Evolutionary conservation across 2,329 filamentous ascomycete species (phyloP), one percentile per base, ranked within the genome.

Genomic region (Cladophialophora psammophila): DNA sequence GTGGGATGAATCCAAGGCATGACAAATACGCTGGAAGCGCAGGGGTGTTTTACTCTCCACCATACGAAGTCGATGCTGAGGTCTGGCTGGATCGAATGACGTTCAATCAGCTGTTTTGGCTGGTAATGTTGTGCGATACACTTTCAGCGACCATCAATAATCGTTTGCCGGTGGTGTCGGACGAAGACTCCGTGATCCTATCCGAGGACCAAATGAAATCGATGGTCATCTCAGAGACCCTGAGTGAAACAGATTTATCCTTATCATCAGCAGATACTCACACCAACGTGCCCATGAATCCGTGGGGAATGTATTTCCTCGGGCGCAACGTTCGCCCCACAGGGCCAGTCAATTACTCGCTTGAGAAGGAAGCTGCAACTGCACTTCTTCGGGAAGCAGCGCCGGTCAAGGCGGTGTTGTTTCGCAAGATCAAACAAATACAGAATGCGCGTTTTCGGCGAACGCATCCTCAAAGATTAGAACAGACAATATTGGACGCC

Each of bases 51-150:
- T 42, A 26, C 31, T 15, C 10, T 18, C 7, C 18, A 26, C n/a
- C 13, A 20, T 15, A 15, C 20, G 32, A 13, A 9, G 10, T 48
- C 9, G 38, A 38, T 15, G 26, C 26, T 26, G 26, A 26, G 26
- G 26, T 26, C 26, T 26, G 26, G 26, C 26, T 26, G 26, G 76
- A 82, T 74, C 75, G 76, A 18, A 76, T 80, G 10, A 87, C 86
- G 0, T 78, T 88, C 34, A 80, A 84, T 10, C 75, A 88, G 9
- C 72, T 88, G 1, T 87, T 85, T 72, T 88, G 86, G 86, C 76
- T 88, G n/a, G 83, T 82, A 0, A 78, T 87, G 56, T 88, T 88
- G 85, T 85, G 86, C 54, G 86, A 88, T 70, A 87, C 85, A 0
- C 74, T 87, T 4, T 85, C 84, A 0, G 81, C 86, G 0, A 84